A percentile compares a stretch with the other conserved stretches of the same genome.
These are phyloP conservation scores for Pleurotus salmoneostramineus DNA, from an alignment of 768 basidiomycete genomes.

Conservation along the genomic window DNA sequence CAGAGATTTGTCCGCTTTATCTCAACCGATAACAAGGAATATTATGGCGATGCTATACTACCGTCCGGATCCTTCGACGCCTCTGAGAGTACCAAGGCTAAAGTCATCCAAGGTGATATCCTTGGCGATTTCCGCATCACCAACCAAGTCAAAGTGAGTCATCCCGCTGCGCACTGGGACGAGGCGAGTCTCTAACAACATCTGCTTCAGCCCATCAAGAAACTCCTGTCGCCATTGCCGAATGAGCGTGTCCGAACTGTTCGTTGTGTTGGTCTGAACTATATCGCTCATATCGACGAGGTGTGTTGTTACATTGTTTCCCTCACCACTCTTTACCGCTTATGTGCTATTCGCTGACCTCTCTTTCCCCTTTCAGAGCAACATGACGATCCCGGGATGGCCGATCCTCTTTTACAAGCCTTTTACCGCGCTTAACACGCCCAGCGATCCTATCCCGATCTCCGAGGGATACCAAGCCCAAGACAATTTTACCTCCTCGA, in stretches of 20 bases:
- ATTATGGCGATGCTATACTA: slow-evolving; percentile 35
- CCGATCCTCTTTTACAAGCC: slow-evolving; percentile 34
- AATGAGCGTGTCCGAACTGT: slow-evolving; percentile 29
- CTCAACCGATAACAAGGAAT: slow-evolving; percentile 29
- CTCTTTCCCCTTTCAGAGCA: slow-evolving; percentile 16
- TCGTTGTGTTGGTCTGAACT: slow-evolving; percentile 33
- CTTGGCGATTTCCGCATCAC: slow-evolving; percentile 31
- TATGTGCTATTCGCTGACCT: too few species aligned
- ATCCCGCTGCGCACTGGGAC: not conserved
- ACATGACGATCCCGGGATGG: slow-evolving; percentile 28
- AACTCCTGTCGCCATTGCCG: slow-evolving; percentile 28
- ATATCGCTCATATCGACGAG: slow-evolving; percentile 29
- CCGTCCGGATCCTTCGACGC: slow-evolving; percentile 25
- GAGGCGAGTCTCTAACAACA: not conserved
- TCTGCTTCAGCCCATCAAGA: slow-evolving; percentile 23
- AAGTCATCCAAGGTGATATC: slow-evolving; percentile 30
- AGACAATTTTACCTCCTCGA: slow-evolving; percentile 33
- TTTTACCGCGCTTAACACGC: slow-evolving; percentile 30
- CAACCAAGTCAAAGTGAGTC: slow-evolving; percentile 27
- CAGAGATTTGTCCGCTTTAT: slow-evolving; percentile 37
- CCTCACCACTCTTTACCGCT: not conserved
- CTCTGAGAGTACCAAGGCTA: slow-evolving; percentile 25
- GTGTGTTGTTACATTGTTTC: slow-evolving; percentile 8
- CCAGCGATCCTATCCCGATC: slow-evolving; percentile 29
- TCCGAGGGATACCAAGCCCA: slow-evolving; percentile 34